phyloP scores from a whole-genome alignment of 2,329 filamentous ascomycete genomes.

The Parastagonospora avenae region DNA sequence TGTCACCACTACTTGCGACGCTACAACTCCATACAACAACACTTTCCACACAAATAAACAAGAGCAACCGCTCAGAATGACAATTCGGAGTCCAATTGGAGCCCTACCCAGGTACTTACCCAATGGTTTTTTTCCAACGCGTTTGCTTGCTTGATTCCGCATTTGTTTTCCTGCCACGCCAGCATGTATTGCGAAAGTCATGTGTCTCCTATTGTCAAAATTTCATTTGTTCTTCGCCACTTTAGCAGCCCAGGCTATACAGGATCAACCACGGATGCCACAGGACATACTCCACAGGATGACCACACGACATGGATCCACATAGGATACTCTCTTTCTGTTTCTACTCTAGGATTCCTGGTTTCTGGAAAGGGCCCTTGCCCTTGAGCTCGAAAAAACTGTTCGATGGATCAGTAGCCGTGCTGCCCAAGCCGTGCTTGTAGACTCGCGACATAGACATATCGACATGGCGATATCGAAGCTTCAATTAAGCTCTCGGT shows the following conservation, averaged over 20 bases:
- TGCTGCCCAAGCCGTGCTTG: slow-evolving; percentile 32
- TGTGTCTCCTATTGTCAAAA: slow-evolving; percentile 33
- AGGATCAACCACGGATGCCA: slow-evolving; percentile 25
- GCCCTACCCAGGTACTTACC: slow-evolving; percentile 51
- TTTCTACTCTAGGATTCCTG: slow-evolving; percentile 8
- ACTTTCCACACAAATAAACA: slow-evolving; percentile 13
- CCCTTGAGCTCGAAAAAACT: background rate
- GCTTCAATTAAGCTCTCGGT: slow-evolving; percentile 35
- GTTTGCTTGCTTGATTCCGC: slow-evolving; percentile 30
- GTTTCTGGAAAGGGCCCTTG: background rate
- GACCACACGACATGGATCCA: slow-evolving; percentile 14
- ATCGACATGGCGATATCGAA: slow-evolving; percentile 31
- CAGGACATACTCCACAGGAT: slow-evolving; percentile 17
- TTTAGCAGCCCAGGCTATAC: slow-evolving; percentile 34
- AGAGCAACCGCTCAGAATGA: slow-evolving; percentile 51
- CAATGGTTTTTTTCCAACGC: slow-evolving; percentile 40
- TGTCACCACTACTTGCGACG: slow-evolving; percentile 1
- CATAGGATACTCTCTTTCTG: slow-evolving; percentile 28
- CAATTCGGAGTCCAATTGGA: slow-evolving; percentile 51
- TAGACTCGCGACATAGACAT: slow-evolving; percentile 33
- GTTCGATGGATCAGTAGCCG: background rate
- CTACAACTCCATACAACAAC: slow-evolving; percentile 1
- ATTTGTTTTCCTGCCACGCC: slow-evolving; percentile 14
- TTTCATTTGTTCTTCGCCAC: slow-evolving; percentile 35
- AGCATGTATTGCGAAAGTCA: slow-evolving; percentile 30